Conservation (phyloP, 2,329 filamentous ascomycete genomes). For the Alternaria sp. region DNA sequence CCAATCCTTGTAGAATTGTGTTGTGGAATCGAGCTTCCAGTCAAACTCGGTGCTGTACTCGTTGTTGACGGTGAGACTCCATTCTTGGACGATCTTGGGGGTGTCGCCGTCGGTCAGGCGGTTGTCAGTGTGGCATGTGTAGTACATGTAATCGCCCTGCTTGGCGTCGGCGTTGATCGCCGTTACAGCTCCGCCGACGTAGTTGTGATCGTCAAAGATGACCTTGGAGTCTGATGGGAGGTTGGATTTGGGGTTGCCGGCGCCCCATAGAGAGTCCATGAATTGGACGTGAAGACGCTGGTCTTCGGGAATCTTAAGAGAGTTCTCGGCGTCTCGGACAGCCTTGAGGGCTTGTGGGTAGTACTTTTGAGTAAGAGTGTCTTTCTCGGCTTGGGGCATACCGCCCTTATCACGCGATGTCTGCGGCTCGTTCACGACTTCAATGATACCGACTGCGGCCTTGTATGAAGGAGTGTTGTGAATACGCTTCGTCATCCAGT, state of each 20-base stretch:
- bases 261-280: constrained; percentile 63
- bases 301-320: constrained; percentile 50
- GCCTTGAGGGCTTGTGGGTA: constrained; percentile 57
- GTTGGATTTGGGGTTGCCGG: constrained; percentile 60
- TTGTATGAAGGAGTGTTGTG: constrained; percentile 58
- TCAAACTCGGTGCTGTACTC: constrained; percentile 56
- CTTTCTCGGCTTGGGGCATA: constrained; percentile 35
- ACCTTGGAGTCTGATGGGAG: constrained; percentile 53
- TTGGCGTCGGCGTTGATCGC: constrained; percentile 44
- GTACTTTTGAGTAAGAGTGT: constrained; percentile 40
- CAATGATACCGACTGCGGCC: constrained; percentile 63
- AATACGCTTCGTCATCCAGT: constrained; percentile 61
- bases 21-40: constrained; percentile 35
- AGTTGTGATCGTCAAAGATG: constrained; percentile 66
- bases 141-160: constrained; percentile 56
- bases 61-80: constrained; percentile 60
- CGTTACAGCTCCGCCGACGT: constrained; percentile 54
- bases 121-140: constrained; percentile 57
- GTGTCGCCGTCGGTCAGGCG: constrained; percentile 44
- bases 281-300: constrained; percentile 62
- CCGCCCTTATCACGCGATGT: constrained; percentile 13
- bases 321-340: constrained; percentile 58
- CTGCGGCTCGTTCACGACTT: constrained; percentile 65
- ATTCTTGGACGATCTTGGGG: constrained; percentile 66
- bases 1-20: constrained; percentile 62